A percentile compares a stretch with the other conserved stretches of the same genome.
Evolutionary conservation across 768 basidiomycete genomes (phyloP).

Genomic region (Phlebiopsis flavidoalba): DNA sequence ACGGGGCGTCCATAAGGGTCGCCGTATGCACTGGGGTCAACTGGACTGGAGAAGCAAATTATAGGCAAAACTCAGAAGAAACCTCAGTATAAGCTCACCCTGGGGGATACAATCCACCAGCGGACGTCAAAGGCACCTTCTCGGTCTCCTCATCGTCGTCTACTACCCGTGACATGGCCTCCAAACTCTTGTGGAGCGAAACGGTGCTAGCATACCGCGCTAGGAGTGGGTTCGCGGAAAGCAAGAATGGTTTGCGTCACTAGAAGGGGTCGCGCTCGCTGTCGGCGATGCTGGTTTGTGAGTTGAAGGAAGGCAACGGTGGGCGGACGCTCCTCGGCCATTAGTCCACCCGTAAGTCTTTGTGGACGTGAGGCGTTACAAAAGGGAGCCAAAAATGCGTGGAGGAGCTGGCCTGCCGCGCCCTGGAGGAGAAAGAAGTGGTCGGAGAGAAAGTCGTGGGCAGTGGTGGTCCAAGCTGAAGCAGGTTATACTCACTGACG

Average conservation of each 20-base stretch:
- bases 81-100: conserved; percentile 40
- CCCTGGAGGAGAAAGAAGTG: conserved; percentile 7
- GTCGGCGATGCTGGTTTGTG: conserved; percentile 45
- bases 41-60: conserved; percentile 15
- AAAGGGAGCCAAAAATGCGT: conserved; percentile 1
- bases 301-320: conserved; percentile 23
- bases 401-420: conserved; percentile 13
- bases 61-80: not conserved
- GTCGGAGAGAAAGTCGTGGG: conserved; percentile 6
- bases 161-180: conserved; percentile 36
- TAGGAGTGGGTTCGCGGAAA: conserved; percentile 53
- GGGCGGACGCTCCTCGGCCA: conserved; percentile 25
- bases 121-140: conserved; percentile 65
- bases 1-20: conserved; percentile 60
- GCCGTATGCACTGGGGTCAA: conserved; percentile 58
- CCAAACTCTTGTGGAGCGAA: conserved; percentile 50
- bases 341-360: conserved; percentile 8
- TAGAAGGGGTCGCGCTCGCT: conserved; percentile 46
- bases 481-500: conserved; percentile 2
- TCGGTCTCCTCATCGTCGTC: conserved; percentile 72
- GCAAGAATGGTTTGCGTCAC: conserved; percentile 58
- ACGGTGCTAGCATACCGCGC: conserved; percentile 55
- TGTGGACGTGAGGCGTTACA: not conserved
- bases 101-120: conserved; percentile 70
- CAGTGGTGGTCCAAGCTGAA: conserved; percentile 8